Percentiles rank a stretch among this genome's conserved stretches.
phyloP scores from a whole-genome alignment of 1,284 basidiomycete species.

The Fomes fomentarius region DNA sequence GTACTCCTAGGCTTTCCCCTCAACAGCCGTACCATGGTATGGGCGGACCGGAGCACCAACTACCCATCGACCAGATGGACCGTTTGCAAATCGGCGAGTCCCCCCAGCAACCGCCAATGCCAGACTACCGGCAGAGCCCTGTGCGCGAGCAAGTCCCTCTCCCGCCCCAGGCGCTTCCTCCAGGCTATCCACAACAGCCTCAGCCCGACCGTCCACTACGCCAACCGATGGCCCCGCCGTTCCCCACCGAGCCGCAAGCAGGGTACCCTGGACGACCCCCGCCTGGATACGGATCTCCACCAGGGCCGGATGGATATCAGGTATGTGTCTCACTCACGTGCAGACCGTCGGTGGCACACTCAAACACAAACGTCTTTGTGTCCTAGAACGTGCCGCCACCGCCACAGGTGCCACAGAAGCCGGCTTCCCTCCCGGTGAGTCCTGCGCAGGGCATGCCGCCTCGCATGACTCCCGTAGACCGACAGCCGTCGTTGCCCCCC shows the following conservation, averaged over 20 bases:
- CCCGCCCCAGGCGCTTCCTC: constrained; percentile 22
- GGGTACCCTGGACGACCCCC: constrained; percentile 19
- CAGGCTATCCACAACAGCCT: constrained; percentile 26
- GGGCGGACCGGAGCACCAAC: constrained; percentile 20
- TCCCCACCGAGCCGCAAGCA: constrained; percentile 33
- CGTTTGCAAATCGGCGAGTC: constrained; percentile 50
- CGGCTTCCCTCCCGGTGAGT: constrained; percentile 30
- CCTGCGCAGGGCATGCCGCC: constrained; percentile 20
- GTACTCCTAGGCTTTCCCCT: constrained; percentile 18
- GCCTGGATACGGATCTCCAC: constrained; percentile 28
- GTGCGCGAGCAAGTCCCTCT: constrained; percentile 17
- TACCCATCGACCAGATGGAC: constrained; percentile 47
- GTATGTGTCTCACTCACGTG: constrained; percentile 22
- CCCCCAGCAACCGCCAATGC: constrained; percentile 26
- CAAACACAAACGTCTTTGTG: background rate
- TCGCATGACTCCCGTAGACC: constrained; percentile 28
- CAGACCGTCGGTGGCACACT: background rate
- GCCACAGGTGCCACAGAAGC: constrained; percentile 37
- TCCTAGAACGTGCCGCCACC: constrained; percentile 18
- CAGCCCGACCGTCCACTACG: constrained; percentile 23
- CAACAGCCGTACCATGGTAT: constrained; percentile 27
- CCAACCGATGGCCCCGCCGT: constrained; percentile 27
- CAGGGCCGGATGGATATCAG: constrained; percentile 30
- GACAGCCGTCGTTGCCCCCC: constrained; percentile 31
- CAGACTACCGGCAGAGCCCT: constrained; percentile 31